Evolutionary conservation across 371 early-diverging fungal species (phyloP).

Genomic region (Syncephalastrum contaminatum): DNA sequence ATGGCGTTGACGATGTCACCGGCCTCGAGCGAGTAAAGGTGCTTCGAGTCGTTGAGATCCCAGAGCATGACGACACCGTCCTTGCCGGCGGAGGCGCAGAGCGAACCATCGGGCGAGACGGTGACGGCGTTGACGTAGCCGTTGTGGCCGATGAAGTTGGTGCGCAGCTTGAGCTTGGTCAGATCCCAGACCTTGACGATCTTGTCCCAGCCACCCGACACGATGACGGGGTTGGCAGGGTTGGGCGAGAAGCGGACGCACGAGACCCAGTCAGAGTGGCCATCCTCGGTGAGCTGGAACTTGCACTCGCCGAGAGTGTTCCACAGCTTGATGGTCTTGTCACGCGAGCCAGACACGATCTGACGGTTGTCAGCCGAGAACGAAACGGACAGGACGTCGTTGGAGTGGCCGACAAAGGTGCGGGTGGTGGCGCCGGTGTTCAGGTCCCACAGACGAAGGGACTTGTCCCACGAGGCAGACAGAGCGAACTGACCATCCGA

Average conservation of each 20-base stretch:
- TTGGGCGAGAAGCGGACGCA: slow-evolving; percentile 98
- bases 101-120: slow-evolving; percentile 98
- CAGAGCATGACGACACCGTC: slow-evolving; percentile 97
- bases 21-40: slow-evolving; percentile 96
- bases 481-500: slow-evolving; percentile 95
- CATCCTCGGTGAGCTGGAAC: slow-evolving; percentile 86
- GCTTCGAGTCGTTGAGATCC: slow-evolving; percentile 98
- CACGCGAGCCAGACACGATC: slow-evolving; percentile 95
- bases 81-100: slow-evolving; percentile 98
- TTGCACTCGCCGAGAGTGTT: slow-evolving; percentile 98
- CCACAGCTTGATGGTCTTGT: slow-evolving; percentile 98
- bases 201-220: slow-evolving; percentile 98
- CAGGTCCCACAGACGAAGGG: slow-evolving; percentile 96
- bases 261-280: slow-evolving; percentile 96
- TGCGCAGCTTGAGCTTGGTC: slow-evolving; percentile 92
- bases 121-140: slow-evolving; percentile 95
- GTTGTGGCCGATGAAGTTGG: slow-evolving; percentile 97
- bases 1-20: slow-evolving; percentile 91
- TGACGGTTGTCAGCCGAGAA: slow-evolving; percentile 98
- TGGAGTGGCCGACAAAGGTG: slow-evolving; percentile 92
- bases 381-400: slow-evolving; percentile 93
- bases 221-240: slow-evolving; percentile 91
- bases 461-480: slow-evolving; percentile 97
- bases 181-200: slow-evolving; percentile 99
- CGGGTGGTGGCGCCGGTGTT: slow-evolving; percentile 87